These are phyloP conservation scores for Neonectria punicea DNA, from an alignment of 2,329 filamentous ascomycete species.

Conservation along the genomic window DNA sequence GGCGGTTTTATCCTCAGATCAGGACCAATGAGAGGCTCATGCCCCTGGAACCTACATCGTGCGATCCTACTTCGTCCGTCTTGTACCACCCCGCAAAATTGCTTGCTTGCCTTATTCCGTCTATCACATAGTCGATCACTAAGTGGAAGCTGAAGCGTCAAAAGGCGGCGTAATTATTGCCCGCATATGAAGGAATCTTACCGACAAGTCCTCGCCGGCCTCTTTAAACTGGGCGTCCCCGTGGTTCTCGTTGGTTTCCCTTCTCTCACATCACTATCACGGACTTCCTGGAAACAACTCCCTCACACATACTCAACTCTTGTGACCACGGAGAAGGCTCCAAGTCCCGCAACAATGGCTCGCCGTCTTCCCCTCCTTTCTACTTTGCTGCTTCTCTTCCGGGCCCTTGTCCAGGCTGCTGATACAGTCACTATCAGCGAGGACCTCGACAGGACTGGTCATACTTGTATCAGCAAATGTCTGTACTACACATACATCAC, in stretches of 20 bases:
- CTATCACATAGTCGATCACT: constrained; percentile 1
- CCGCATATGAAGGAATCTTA: constrained; percentile 2
- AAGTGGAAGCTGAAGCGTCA: constrained; percentile 1
- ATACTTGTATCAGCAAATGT: constrained; percentile 37
- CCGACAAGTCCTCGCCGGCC: background rate
- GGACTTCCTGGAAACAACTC: background rate
- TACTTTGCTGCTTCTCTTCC: constrained; percentile 15
- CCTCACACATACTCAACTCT: background rate
- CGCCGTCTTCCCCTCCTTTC: constrained; percentile 13
- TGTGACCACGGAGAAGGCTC: background rate
- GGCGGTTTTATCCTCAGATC: constrained; percentile 6
- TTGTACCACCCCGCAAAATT: constrained; percentile 10
- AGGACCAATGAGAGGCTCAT: constrained; percentile 25
- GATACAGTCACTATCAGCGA: constrained; percentile 34
- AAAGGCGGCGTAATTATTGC: constrained; percentile 9
- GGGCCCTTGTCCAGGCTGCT: constrained; percentile 14
- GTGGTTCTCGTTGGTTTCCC: background rate
- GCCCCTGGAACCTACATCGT: constrained; percentile 27
- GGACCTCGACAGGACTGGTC: constrained; percentile 23
- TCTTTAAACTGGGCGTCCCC: constrained; percentile 4
- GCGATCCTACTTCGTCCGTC: constrained; percentile 19
- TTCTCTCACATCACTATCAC: background rate
- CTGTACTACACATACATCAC: constrained; percentile 27
- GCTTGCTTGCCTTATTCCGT: constrained; percentile 7
- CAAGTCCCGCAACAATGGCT: constrained; percentile 25